Base-by-base conservation (phyloP, 2,329 filamentous ascomycete genomes). In the Albophoma yamanashiensis region DNA sequence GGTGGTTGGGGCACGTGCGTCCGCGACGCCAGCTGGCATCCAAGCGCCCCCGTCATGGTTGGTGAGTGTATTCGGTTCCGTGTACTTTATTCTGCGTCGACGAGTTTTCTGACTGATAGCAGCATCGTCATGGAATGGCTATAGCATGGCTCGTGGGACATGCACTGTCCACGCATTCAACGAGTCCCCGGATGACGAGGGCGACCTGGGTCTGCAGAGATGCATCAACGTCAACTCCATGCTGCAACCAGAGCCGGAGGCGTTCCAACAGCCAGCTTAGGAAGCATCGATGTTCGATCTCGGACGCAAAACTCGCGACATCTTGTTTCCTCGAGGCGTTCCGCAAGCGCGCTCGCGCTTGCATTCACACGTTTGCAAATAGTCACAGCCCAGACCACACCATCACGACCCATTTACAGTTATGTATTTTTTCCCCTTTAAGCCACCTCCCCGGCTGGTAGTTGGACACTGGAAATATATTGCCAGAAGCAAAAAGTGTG, bases 11-110 rank as follows among this genome's bases (percentile, higher is more conserved):
- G 82, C 63, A 91, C 91, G 0, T 90, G 90, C 65, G 90, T 96
- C 25, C 81, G 92, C 40, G 92, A 97, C 77, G 91, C 89, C 27
- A 91, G 88, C 69, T 96, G 92, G 92, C 92, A 96, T 75, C 92
- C 92, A 0, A 88, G 82, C 64, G 90, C 89, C 2, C 91, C 92
- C 1, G 79, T 96, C 47, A 79, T 97, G 64, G 92, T 81, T 67
- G 81, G 82, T 83, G 70, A 75, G 79, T 77, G 42, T 20, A 39
- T 52, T 34, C 47, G 45, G 25, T 38, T 20, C 11, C n/a, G 20
- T 38, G 50, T 36, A 20, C 1, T 36, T 9, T 22, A 3, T 22
- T 36, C 34, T 38, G 9, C 31, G 20, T 55, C 20, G 2, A 15
- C 50, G 50, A 2, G 11, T 34, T 55, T 38, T n/a, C 59, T 60